These are phyloP conservation scores for Lithospermum erythrorhizon DNA, from an alignment of 257 asterid species.

Conservation along the genomic window DNA sequence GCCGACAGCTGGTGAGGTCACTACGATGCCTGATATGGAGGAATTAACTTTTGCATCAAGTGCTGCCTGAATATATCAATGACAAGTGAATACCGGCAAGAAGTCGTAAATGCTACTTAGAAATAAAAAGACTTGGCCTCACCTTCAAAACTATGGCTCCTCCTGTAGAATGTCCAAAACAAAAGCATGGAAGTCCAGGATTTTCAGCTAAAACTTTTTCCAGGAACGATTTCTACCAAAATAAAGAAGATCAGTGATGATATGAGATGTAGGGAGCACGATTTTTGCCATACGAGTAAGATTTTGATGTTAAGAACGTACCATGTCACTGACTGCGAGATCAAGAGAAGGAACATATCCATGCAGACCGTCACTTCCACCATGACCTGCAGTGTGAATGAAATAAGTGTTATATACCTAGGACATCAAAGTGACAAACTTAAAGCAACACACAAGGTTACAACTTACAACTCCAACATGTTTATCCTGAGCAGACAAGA, in stretches of 20 bases:
- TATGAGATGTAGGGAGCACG: not conserved
- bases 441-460: no score
- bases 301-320: conserved; percentile 11
- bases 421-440: no score
- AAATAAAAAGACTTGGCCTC: not conserved
- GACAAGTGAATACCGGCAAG: not conserved
- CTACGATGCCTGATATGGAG: conserved; percentile 48
- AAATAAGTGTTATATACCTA: not conserved
- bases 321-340: conserved; percentile 67
- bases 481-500: not conserved
- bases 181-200: conserved; percentile 61
- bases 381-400: conserved; percentile 49
- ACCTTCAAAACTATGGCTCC: conserved; percentile 89
- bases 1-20: conserved; percentile 91
- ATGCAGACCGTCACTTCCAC: conserved; percentile 92
- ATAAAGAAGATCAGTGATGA: conserved; percentile 2
- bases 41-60: conserved; percentile 63
- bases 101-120: not conserved
- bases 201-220: conserved; percentile 53
- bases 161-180: conserved; percentile 94
- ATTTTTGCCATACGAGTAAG: not conserved
- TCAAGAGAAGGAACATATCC: conserved; percentile 84
- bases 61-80: conserved; percentile 39
- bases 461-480: not conserved
- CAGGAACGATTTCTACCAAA: conserved; percentile 46